These are phyloP conservation scores for Calonectria pseudoturangicola DNA, from an alignment of 2,329 filamentous ascomycete species.

Conservation along the genomic window DNA sequence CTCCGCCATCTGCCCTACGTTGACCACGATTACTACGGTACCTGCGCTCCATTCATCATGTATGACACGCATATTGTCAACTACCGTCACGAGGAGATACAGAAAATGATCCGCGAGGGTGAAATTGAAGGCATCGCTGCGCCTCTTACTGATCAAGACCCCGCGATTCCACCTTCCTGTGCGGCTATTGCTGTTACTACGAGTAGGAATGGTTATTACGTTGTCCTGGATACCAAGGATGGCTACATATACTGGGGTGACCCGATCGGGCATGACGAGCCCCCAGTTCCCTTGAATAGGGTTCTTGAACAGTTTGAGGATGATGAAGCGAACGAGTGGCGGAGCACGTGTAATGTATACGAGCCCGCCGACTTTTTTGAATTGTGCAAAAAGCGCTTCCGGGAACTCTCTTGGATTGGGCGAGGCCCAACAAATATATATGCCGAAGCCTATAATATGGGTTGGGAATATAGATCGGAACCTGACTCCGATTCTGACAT, in stretches of 20 bases:
- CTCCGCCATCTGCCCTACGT: conserved; percentile 43
- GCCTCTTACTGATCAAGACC: conserved; percentile 7
- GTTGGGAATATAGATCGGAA: conserved; percentile 21
- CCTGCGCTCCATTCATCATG: conserved; percentile 1
- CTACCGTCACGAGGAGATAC: conserved; percentile 8
- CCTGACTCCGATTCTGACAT: conserved; percentile 18
- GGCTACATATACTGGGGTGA: conserved; percentile 44
- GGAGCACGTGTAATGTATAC: conserved; percentile 6
- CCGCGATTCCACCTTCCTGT: conserved; percentile 37
- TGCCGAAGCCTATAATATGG: background rate
- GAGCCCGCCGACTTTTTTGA: conserved; percentile 15
- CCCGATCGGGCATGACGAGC: conserved; percentile 14
- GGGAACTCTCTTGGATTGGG: conserved; percentile 15
- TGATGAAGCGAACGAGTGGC: conserved; percentile 10
- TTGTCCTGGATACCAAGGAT: conserved; percentile 45
- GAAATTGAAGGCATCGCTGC: conserved; percentile 12
- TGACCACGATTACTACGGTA: conserved; percentile 2
- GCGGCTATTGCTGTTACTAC: conserved; percentile 37
- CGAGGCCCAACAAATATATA: background rate
- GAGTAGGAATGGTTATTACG: conserved; percentile 29
- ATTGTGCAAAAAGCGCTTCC: conserved; percentile 15
- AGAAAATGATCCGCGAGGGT: conserved; percentile 8
- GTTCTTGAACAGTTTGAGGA: conserved; percentile 3
- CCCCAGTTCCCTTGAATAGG: background rate
- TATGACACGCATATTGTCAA: conserved; percentile 3